These are phyloP conservation scores for Bremia lactucae DNA, from an alignment of 352 stramenopile genomes.

Conservation along the genomic window DNA sequence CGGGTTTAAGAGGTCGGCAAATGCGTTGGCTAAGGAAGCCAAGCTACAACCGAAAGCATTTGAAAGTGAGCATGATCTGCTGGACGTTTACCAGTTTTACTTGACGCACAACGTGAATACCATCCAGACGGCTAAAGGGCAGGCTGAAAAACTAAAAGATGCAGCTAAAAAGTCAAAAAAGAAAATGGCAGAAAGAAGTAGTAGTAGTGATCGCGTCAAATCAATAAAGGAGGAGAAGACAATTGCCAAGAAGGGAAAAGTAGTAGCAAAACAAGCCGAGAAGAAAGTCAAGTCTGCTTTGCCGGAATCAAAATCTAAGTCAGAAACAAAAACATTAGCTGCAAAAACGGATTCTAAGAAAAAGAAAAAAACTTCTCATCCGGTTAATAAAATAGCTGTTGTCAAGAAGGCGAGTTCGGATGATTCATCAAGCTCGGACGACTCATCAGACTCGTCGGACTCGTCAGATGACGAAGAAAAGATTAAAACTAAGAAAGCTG, in stretches of 20 bases:
- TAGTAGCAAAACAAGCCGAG: background rate
- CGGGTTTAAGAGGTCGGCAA: constrained; percentile 65
- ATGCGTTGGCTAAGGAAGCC: constrained; percentile 57
- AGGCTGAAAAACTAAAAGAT: too few species aligned
- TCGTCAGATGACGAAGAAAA: constrained; percentile 34
- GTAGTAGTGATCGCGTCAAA: background rate
- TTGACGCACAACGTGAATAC: constrained; percentile 35
- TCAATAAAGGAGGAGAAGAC: constrained; percentile 8
- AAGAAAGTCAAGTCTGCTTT: constrained; percentile 15
- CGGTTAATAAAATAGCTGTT: too few species aligned
- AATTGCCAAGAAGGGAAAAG: background rate
- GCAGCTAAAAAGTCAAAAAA: constrained; percentile 33
- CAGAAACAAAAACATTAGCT: constrained; percentile 18
- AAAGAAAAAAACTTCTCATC: too few species aligned
- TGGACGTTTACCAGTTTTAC: constrained; percentile 69
- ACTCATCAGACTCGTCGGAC: too few species aligned
- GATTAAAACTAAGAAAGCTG: constrained; percentile 18
- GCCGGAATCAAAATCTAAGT: constrained; percentile 43
- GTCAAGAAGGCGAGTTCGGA: constrained; percentile 1
- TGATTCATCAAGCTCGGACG: constrained; percentile 28
- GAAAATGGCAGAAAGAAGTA: constrained; percentile 9
- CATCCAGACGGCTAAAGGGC: constrained; percentile 43
- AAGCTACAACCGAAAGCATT: constrained; percentile 57
- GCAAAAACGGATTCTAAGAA: constrained; percentile 11
- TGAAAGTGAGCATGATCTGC: constrained; percentile 49